phyloP scores from a whole-genome alignment of 148 eudicot genomes.

The Polygonum aviculare region DNA sequence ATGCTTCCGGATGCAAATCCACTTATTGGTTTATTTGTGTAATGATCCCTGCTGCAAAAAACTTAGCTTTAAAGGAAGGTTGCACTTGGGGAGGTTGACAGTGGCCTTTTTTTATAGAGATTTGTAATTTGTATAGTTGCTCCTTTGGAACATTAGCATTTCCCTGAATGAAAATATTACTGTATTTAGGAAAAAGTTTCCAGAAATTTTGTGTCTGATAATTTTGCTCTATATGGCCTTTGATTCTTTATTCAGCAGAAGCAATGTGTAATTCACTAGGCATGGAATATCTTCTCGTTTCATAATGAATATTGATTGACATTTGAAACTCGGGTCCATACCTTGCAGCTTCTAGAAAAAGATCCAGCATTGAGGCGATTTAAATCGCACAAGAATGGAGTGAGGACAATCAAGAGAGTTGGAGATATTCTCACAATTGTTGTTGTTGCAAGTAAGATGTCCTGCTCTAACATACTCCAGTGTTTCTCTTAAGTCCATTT shows the following conservation, averaged over 20 bases:
- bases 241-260: neutral
- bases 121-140: neutral
- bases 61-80: neutral
- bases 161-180: neutral
- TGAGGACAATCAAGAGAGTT: slow-evolving; percentile 47
- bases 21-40: neutral
- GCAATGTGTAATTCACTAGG: neutral
- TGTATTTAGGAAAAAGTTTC: neutral
- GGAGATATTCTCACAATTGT: slow-evolving; percentile 76
- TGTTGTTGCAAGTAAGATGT: slow-evolving; percentile 72
- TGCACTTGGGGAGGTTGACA: neutral
- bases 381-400: slow-evolving; percentile 62
- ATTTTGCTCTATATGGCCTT: neutral
- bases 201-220: neutral
- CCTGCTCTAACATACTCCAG: neutral
- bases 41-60: neutral
- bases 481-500: neutral
- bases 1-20: neutral
- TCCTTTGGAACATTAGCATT: neutral
- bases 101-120: too few species aligned
- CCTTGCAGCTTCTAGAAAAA: slow-evolving; percentile 70
- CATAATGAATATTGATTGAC: neutral
- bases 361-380: slow-evolving; percentile 70
- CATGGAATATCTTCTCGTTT: neutral
- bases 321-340: neutral